Conservation (phyloP, 768 basidiomycete species). For the Amyloporia xantha region DNA sequence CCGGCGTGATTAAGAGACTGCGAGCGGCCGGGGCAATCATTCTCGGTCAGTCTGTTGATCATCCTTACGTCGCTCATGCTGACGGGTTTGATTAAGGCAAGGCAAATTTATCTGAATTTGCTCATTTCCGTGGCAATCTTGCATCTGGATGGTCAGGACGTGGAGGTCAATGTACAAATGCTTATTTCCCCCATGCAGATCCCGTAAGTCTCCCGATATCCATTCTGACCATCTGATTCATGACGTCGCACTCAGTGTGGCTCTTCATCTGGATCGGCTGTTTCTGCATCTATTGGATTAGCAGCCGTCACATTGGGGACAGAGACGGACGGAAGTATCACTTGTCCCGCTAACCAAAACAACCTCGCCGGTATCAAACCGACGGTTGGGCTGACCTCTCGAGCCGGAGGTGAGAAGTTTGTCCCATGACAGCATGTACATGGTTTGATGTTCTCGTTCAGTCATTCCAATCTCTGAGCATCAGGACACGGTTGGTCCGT, state of each 20-base stretch:
- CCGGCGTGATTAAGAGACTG: conserved; percentile 18
- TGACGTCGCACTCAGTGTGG: conserved; percentile 17
- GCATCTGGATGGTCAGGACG: conserved; percentile 36
- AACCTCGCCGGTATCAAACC: conserved; percentile 35
- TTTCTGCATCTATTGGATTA: conserved; percentile 34
- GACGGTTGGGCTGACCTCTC: conserved; percentile 28
- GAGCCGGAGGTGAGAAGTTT: conserved; percentile 24
- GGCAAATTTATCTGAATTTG: conserved; percentile 34
- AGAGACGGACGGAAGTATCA: conserved; percentile 41
- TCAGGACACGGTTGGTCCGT: conserved; percentile 29
- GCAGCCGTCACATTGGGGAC: conserved; percentile 36
- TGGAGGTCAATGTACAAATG: conserved; percentile 34
- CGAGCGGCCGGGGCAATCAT: conserved; percentile 28
- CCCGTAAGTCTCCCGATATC: conserved; percentile 17
- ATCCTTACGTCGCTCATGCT: background rate
- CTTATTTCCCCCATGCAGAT: conserved; percentile 33
- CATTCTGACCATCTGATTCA: background rate
- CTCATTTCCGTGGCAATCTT: conserved; percentile 28
- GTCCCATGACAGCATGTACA: background rate
- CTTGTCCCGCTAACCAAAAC: conserved; percentile 32
- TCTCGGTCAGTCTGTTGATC: conserved; percentile 13
- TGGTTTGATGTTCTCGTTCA: conserved; percentile 8
- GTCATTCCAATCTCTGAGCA: conserved; percentile 38
- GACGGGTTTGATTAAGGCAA: conserved; percentile 24
- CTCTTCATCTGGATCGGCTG: conserved; percentile 38